Base-by-base conservation (phyloP, 257 asterid species). In the Thymus quinquecostatus region DNA sequence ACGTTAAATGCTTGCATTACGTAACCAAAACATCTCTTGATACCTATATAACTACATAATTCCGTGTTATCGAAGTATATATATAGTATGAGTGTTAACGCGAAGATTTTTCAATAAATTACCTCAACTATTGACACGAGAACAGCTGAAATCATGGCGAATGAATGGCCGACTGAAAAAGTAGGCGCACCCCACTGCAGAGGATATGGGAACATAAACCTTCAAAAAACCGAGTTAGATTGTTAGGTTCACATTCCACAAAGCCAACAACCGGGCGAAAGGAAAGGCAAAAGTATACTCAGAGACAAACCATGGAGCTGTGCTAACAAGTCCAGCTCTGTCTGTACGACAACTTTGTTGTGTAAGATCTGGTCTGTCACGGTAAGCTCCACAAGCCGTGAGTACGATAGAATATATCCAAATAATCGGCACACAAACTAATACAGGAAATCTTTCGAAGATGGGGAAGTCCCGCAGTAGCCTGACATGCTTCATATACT, bases 131-230 rank as follows among this genome's bases (percentile, higher is more conserved):
- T 94, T 41, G 98, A 94, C 14, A 94, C 98, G 45, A 94, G 91
- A 80, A 94, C 97, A 75, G 97, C 91, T 67, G 97, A 88, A 88
- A 94, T 88, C 97, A 94, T 89, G 69, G 97, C 98, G 40, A 94
- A 80, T 64, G 80, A 77, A 75, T 94, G 96, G 21, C 98, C 97
- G 0, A 86, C 96, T 1, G 89, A 70, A 70, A 94, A 94, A 2
- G 98, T 94, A 61, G 98, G 98, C 2, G 95, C 84, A 27, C 98
- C 98, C 98, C 97, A 91, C 70, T 91, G 98, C 73, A 88, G 74
- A 50, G 98, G 98, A 78, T 94, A 91, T 0, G 97, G 98, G 60
- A 94, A 83, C 72, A 72, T 89, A 78, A 94, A 87, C 98, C 98
- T 94, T 80, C 36, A 27, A 61, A 69, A 64, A 9, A 10, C 13